Evolutionary conservation across 495 filamentous ascomycete genomes (phyloP).

Genomic region (Lasiosphaeris hirsuta): DNA sequence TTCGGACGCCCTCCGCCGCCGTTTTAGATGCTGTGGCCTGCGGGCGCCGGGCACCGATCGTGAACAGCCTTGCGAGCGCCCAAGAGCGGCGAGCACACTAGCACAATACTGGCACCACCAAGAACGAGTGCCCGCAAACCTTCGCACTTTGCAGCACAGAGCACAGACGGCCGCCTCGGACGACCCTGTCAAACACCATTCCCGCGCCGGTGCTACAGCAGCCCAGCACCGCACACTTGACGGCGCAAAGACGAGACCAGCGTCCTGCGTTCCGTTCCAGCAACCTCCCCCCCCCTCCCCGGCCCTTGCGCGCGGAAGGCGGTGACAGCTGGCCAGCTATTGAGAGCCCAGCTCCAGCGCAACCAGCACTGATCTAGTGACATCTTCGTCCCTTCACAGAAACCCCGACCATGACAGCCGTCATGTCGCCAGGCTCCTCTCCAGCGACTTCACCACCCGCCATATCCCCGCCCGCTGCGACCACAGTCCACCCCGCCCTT

Average conservation of each 20-base stretch:
- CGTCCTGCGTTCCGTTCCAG: conserved; percentile 2
- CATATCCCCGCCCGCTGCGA: conserved; percentile 49
- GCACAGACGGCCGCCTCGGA: conserved; percentile 1
- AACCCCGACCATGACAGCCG: conserved; percentile 46
- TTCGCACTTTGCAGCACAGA: not conserved
- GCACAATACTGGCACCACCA: not conserved
- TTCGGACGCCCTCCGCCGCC: not conserved
- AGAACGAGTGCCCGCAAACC: not conserved
- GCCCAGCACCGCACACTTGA: not conserved
- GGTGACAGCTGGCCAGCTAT: conserved; percentile 10
- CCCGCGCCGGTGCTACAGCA: conserved; percentile 2
- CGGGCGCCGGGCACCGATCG: not conserved
- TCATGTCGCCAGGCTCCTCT: conserved; percentile 56
- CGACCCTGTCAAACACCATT: conserved; percentile 8
- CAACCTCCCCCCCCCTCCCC: not conserved
- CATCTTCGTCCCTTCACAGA: not conserved
- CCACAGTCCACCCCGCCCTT: conserved; percentile 52
- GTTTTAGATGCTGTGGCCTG: not conserved
- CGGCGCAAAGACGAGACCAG: not conserved
- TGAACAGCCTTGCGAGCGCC: conserved; percentile 7
- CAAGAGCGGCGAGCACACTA: not conserved
- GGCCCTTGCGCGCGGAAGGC: conserved; percentile 8
- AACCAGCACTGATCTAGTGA: not conserved
- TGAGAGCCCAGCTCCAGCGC: not conserved
- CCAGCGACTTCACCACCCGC: conserved; percentile 53